Percentiles rank a stretch among this genome's conserved stretches.
Evolutionary conservation across 2,329 filamentous ascomycete species (phyloP).

Genomic region (Helicocarpus griseus): DNA sequence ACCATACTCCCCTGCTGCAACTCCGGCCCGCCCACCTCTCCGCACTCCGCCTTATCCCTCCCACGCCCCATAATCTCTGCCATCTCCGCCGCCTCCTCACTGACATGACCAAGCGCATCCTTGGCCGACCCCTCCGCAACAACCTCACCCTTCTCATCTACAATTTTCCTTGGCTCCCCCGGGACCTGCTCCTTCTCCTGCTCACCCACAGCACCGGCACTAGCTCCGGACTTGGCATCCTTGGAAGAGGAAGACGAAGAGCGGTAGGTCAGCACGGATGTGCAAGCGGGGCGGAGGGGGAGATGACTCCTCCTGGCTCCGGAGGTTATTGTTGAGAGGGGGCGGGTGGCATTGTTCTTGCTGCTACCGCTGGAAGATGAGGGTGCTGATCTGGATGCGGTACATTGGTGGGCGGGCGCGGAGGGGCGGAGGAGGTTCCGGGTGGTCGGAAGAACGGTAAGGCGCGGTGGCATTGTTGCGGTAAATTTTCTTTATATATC

Average conservation of each 20-base stretch:
- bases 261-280: background rate
- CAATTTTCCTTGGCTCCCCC: background rate
- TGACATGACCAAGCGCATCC: slow-evolving; percentile 49
- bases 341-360: background rate
- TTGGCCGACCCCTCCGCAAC: slow-evolving; percentile 38
- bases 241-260: background rate
- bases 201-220: background rate
- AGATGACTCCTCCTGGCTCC: background rate
- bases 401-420: slow-evolving; percentile 20
- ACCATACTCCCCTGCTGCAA: slow-evolving; percentile 57
- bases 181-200: too few species aligned
- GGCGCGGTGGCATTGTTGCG: slow-evolving; percentile 45
- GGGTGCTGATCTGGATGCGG: slow-evolving; percentile 13
- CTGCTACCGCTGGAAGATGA: slow-evolving; percentile 13
- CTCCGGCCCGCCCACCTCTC: slow-evolving; percentile 46
- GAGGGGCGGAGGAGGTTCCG: slow-evolving; percentile 26
- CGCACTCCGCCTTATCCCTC: slow-evolving; percentile 28
- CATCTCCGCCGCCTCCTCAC: slow-evolving; percentile 54
- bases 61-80: slow-evolving; percentile 46
- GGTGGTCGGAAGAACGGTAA: slow-evolving; percentile 29
- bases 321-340: background rate
- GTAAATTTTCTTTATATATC: background rate
- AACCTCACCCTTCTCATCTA: slow-evolving; percentile 17
- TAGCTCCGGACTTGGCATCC: too few species aligned
- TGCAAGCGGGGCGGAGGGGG: background rate